phyloP scores from a whole-genome alignment of 768 basidiomycete genomes.

The Filobasidium wieringae region DNA sequence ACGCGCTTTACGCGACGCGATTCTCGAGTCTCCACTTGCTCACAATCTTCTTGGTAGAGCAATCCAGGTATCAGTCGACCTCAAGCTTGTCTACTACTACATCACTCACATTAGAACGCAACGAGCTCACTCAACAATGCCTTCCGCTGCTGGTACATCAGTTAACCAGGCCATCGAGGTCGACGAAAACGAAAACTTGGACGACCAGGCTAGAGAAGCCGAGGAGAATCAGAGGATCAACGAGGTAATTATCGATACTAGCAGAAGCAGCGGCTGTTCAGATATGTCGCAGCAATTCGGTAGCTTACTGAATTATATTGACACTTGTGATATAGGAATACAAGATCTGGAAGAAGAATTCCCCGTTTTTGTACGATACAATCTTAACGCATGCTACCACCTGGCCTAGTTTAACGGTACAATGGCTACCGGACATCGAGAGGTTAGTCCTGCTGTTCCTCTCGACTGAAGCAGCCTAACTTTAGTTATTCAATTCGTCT shows the following conservation, averaged over 20 bases:
- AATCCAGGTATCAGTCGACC: no score
- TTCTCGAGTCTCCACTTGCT: no score
- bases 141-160: no score
- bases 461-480: not conserved
- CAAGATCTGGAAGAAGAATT: conserved; percentile 46
- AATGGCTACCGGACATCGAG: conserved; percentile 98
- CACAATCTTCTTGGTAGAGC: no score
- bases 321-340: conserved; percentile 30
- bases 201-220: conserved; percentile 27
- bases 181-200: conserved; percentile 44
- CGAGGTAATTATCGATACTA: no score
- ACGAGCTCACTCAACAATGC: no score
- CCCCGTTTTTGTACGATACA: conserved; percentile 92
- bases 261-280: no score
- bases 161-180: conserved; percentile 43
- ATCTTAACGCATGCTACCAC: conserved; percentile 95
- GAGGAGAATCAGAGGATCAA: conserved; percentile 41
- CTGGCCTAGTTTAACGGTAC: conserved; percentile 95
- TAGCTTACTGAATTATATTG: not conserved
- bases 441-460: conserved; percentile 57
- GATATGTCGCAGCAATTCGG: not conserved
- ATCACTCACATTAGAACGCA: no score
- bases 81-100: no score
- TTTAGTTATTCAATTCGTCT: not conserved
- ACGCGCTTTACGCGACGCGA: no score